Base-by-base conservation (phyloP, 352 stramenopile genomes). In the Globisporangium mamillatum region DNA sequence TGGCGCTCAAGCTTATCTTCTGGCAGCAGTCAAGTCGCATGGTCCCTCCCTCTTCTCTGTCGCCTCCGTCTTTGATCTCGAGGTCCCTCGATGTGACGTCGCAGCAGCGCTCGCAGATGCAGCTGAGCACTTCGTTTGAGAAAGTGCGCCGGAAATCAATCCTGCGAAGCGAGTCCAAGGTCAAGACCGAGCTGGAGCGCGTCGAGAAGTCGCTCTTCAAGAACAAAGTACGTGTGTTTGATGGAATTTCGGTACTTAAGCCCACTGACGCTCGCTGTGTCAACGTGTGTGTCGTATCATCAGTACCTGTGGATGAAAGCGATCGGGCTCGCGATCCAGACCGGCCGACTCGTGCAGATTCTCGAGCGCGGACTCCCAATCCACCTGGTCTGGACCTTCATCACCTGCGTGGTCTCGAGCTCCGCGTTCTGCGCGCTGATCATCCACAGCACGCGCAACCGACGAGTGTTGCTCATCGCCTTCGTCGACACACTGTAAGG, bases 401-500 rank as follows among this genome's bases (percentile, higher is more conserved):
- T 53, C 5, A 8, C 32, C 41, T 68, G 67, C 32, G 10, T 64
- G 14, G 22, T 62, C 3, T 14, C 41, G 3, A 66, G 27, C 18
- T 50, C 60, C 1, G 20, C 56, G 24, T 62, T 58, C 14, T 58
- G 55, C 5, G 64, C 41, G 10, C 16, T 66, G n/a, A 50, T 59
- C 53, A 61, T 63, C 2, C 56, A 66, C 64, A 64, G 55, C 14
- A 63, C 55, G 4, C 64, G 55, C 16, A 59, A 69, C 18, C 64
- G 44, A 44, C 59, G 64, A 29, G 60, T 66, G n/a, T 36, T 71
- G 18, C 22, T 29, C 48, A 70, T 68, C 46, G 36, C 68, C 2
- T 46, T 77, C 38, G 25, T 66, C 24, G 74, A 77, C 50, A 57
- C 68, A 0, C 29, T 64, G 72, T 78, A 64, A 12, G 66, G 1